These are phyloP conservation scores for Thielaviopsis ethacetica DNA, from an alignment of 2,329 filamentous ascomycete genomes.

Conservation along the genomic window DNA sequence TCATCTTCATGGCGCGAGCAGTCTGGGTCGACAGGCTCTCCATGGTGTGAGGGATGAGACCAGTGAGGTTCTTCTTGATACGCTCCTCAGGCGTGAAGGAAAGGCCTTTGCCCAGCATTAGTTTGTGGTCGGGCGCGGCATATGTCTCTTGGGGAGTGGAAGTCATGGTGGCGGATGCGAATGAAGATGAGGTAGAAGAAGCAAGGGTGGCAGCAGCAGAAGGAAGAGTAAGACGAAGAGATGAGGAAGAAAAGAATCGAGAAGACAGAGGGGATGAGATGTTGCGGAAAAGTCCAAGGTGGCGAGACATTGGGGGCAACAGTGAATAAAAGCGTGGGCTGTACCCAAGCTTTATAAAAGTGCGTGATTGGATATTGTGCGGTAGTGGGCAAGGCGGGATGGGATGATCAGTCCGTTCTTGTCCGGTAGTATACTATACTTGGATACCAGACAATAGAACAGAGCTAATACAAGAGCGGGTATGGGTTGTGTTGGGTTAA, in stretches of 20 bases:
- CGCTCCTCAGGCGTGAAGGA: constrained; percentile 49
- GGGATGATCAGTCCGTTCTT: not conserved
- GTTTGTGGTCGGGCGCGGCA: constrained; percentile 5
- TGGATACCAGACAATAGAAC: too few species aligned
- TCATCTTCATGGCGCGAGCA: constrained; percentile 55
- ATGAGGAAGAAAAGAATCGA: constrained; percentile 11
- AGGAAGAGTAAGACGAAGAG: not conserved
- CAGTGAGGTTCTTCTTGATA: constrained; percentile 46
- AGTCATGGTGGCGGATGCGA: not conserved
- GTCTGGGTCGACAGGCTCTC: constrained; percentile 44
- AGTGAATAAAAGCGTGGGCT: not conserved
- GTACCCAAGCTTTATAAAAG: constrained; percentile 8
- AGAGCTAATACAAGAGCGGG: not conserved
- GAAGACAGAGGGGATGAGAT: constrained; percentile 1
- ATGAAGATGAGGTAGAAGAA: not conserved
- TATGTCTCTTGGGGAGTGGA: not conserved
- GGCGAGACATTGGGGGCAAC: constrained; percentile 7
- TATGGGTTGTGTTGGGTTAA: not conserved
- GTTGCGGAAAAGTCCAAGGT: constrained; percentile 5
- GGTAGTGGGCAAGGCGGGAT: not conserved
- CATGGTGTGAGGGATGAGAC: constrained; percentile 47
- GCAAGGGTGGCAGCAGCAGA: not conserved
- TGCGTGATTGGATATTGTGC: not conserved
- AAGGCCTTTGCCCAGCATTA: constrained; percentile 29
- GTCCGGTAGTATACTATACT: too few species aligned